Conservation (phyloP, 2,329 filamentous ascomycete genomes). For the Neonectria sp. region DNA sequence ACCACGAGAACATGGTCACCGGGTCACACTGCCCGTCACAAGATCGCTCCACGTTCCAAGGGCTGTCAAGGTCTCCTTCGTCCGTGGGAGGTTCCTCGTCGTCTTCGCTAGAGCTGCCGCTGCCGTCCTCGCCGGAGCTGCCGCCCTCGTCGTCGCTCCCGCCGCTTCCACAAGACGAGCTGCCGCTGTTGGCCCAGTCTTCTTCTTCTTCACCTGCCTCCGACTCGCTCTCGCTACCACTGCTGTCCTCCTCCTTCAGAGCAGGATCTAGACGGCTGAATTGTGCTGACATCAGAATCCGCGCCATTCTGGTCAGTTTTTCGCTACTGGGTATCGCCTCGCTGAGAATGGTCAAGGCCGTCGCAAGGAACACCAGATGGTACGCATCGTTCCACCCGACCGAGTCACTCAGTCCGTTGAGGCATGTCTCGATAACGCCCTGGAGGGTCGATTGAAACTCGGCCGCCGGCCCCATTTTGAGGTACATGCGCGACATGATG, state of each 20-base stretch:
- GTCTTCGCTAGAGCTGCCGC: background rate
- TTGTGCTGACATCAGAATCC: slow-evolving; percentile 43
- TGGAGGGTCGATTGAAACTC: slow-evolving; percentile 44
- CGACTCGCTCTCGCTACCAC: background rate
- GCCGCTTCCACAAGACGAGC: background rate
- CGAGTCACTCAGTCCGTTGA: slow-evolving; percentile 39
- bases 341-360: slow-evolving; percentile 37
- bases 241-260: slow-evolving; percentile 4
- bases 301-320: slow-evolving; percentile 34
- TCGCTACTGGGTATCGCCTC: slow-evolving; percentile 25
- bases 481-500: slow-evolving; percentile 42
- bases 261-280: slow-evolving; percentile 41
- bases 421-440: slow-evolving; percentile 36
- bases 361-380: slow-evolving; percentile 36
- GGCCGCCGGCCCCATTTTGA: slow-evolving; percentile 40
- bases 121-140: background rate
- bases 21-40: slow-evolving; percentile 33
- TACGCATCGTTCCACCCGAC: slow-evolving; percentile 45
- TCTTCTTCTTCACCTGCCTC: background rate
- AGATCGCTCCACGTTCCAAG: background rate
- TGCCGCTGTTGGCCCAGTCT: slow-evolving; percentile 1
- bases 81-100: slow-evolving; percentile 21
- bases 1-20: slow-evolving; percentile 26
- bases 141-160: background rate
- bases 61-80: slow-evolving; percentile 32